Evolutionary conservation across 2,329 filamentous ascomycete genomes (phyloP).

Genomic region (Daldinia eschscholtzii): DNA sequence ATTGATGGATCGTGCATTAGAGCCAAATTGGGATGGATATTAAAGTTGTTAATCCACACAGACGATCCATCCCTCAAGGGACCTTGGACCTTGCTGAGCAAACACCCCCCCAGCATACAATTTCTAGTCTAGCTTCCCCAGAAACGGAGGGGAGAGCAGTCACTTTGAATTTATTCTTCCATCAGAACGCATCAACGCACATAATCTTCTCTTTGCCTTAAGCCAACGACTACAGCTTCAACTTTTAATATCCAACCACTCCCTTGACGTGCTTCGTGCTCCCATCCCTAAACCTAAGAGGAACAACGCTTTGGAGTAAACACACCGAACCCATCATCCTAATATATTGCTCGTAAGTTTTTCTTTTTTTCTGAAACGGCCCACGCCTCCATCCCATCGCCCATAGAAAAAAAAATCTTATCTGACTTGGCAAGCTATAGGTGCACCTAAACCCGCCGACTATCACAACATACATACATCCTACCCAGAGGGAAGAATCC

Average conservation of each 20-base stretch:
- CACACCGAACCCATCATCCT: conserved; percentile 7
- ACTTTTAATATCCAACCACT: conserved; percentile 25
- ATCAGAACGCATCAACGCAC: conserved; percentile 20
- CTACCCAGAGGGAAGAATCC: conserved; percentile 22
- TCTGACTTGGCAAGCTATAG: conserved; percentile 26
- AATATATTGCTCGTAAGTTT: conserved; percentile 33
- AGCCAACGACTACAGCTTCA: conserved; percentile 27
- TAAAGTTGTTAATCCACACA: conserved; percentile 40
- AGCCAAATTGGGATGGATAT: conserved; percentile 43
- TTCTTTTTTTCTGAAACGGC: background rate
- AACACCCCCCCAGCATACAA: conserved; percentile 26
- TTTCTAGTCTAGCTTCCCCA: conserved; percentile 42
- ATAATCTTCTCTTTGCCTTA: conserved; percentile 27
- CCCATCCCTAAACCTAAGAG: background rate
- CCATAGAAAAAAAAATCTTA: conserved; percentile 1
- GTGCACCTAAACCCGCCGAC: conserved; percentile 8
- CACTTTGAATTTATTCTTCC: conserved; percentile 26
- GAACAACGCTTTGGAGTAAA: background rate
- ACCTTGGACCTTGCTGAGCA: conserved; percentile 20
- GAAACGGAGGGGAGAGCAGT: conserved; percentile 21
- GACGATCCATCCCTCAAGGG: conserved; percentile 42
- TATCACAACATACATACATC: conserved; percentile 19
- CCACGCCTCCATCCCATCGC: conserved; percentile 7
- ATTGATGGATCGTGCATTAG: conserved; percentile 47
- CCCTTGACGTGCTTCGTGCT: conserved; percentile 22